Percentiles rank a stretch among this genome's conserved stretches.
These are phyloP conservation scores for Globisporangium echinulatum DNA, from an alignment of 352 stramenopile species.

Conservation along the genomic window DNA sequence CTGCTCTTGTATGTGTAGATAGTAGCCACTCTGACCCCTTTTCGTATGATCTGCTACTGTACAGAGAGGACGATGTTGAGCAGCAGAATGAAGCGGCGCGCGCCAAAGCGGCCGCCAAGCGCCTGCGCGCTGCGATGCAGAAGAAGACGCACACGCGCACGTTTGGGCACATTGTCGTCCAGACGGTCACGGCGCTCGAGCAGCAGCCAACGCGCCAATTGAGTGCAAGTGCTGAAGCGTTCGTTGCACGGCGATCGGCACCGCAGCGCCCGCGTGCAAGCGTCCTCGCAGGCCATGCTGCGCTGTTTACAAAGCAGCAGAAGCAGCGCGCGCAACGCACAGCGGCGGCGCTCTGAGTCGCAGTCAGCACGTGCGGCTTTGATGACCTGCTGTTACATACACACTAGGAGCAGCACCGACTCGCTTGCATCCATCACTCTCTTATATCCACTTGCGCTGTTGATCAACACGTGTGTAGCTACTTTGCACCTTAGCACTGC, in stretches of 20 bases:
- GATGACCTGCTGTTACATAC: no score
- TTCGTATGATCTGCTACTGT: not conserved
- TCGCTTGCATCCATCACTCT: no score
- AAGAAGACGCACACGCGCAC: slow-evolving; percentile 68
- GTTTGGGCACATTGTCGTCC: slow-evolving; percentile 70
- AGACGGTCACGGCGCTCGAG: slow-evolving; percentile 50
- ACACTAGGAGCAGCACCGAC: no score
- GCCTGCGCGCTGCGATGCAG: slow-evolving; percentile 14
- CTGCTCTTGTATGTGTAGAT: no score
- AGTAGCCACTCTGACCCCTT: no score
- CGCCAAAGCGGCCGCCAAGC: slow-evolving; percentile 18
- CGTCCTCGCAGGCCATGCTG: slow-evolving; percentile 57
- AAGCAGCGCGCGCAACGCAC: slow-evolving; percentile 21
- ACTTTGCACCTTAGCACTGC: no score
- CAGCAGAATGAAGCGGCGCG: slow-evolving; percentile 29
- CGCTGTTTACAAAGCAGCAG: slow-evolving; percentile 74
- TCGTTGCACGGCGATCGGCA: slow-evolving; percentile 43
- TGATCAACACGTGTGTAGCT: no score
- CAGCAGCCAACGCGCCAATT: slow-evolving; percentile 36
- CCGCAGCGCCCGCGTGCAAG: slow-evolving; percentile 57
- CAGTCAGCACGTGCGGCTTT: no score
- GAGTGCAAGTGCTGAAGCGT: slow-evolving; percentile 34
- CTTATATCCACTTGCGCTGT: no score
- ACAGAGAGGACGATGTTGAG: slow-evolving; percentile 45
- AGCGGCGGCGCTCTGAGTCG: not conserved